Evolutionary conservation across 1,139 yeast genomes (phyloP).

Genomic region (Arxiozyma heterogenica): DNA sequence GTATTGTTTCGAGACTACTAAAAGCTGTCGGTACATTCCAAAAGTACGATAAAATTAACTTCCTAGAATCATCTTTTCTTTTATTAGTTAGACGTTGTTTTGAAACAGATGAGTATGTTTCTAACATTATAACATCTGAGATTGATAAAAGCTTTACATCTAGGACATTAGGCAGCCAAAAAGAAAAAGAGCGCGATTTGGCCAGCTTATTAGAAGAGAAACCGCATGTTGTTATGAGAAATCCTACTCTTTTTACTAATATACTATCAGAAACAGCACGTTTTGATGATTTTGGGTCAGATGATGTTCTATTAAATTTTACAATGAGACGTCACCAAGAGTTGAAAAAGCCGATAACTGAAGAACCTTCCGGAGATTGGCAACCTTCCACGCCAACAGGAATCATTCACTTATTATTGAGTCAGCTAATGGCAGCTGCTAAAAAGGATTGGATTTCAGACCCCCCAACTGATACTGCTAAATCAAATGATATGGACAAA

Average conservation of each 20-base stretch:
- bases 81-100: constrained; percentile 59
- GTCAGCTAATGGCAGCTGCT: constrained; percentile 53
- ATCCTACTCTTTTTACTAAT: constrained; percentile 47
- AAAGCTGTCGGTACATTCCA: constrained; percentile 29
- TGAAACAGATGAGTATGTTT: constrained; percentile 50
- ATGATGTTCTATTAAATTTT: constrained; percentile 23
- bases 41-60: constrained; percentile 28
- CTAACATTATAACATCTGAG: constrained; percentile 42
- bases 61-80: constrained; percentile 33
- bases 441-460: constrained; percentile 44
- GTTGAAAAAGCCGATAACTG: constrained; percentile 21
- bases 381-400: constrained; percentile 35
- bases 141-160: constrained; percentile 36
- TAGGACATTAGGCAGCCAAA: constrained; percentile 26
- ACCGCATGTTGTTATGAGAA: constrained; percentile 48
- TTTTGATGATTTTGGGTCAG: constrained; percentile 42
- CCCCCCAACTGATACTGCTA: constrained; percentile 23
- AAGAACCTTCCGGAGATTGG: constrained; percentile 7
- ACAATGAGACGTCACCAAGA: constrained; percentile 16
- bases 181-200: constrained; percentile 39
- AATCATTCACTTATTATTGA: constrained; percentile 50
- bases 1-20: constrained; percentile 32
- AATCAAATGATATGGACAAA: constrained; percentile 22
- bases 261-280: constrained; percentile 43
- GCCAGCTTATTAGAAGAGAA: constrained; percentile 46